These are phyloP conservation scores for Amanita subjunquillea DNA, from an alignment of 768 basidiomycete species.

Conservation along the genomic window DNA sequence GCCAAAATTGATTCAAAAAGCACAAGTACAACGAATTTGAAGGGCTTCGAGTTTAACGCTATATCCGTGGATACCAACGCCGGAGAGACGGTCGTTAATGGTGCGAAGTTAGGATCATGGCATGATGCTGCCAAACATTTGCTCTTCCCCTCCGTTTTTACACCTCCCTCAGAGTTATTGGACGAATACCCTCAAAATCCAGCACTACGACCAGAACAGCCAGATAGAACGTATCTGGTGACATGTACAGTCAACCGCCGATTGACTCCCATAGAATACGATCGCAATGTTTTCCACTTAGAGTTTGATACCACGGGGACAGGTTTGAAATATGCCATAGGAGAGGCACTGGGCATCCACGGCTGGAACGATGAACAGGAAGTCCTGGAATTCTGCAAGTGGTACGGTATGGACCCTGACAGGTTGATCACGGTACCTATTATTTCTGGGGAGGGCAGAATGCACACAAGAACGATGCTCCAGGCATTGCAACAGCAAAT, in stretches of 20 bases:
- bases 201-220: constrained; percentile 72
- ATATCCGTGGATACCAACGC: constrained; percentile 53
- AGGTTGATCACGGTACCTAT: constrained; percentile 77
- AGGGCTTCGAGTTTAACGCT: constrained; percentile 63
- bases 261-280: constrained; percentile 89
- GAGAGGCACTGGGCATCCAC: constrained; percentile 94
- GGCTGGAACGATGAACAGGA: constrained; percentile 95
- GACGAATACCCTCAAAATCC: constrained; percentile 51
- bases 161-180: constrained; percentile 28
- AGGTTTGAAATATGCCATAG: constrained; percentile 89
- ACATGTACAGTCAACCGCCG: constrained; percentile 92
- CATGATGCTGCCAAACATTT: constrained; percentile 84
- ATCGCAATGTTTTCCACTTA: constrained; percentile 98
- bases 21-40: constrained; percentile 23
- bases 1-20: constrained; percentile 11
- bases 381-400: constrained; percentile 78
- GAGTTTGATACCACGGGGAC: constrained; percentile 92
- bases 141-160: constrained; percentile 77
- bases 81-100: constrained; percentile 49
- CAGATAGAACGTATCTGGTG: constrained; percentile 87
- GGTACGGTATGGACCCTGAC: constrained; percentile 83
- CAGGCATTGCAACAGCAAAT: constrained; percentile 95
- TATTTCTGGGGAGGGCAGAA: constrained; percentile 47
- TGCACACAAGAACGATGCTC: constrained; percentile 91
- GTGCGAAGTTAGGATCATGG: constrained; percentile 58